Conservation (phyloP, 2,329 filamentous ascomycete genomes). For the Paecilomyces dactylethromorphus region DNA sequence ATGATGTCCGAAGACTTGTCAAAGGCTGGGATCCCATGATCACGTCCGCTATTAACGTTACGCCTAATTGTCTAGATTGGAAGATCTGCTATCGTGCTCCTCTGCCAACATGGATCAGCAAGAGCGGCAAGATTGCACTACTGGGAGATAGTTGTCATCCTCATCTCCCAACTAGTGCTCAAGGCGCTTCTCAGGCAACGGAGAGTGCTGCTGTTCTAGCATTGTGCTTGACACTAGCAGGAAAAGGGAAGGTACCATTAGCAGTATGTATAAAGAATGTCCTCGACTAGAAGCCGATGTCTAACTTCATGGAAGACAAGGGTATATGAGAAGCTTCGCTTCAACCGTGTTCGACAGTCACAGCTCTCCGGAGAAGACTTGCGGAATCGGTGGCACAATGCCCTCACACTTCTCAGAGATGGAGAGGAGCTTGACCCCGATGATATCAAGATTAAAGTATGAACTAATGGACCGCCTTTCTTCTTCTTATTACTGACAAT, state of each 20-base stretch:
- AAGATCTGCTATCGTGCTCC: slow-evolving; percentile 8
- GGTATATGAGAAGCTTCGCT: slow-evolving; percentile 16
- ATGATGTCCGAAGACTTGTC: slow-evolving; percentile 5
- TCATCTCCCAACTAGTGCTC: neutral
- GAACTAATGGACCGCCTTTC: neutral
- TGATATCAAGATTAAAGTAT: slow-evolving; percentile 36
- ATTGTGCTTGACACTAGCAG: slow-evolving; percentile 6
- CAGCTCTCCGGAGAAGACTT: slow-evolving; percentile 16
- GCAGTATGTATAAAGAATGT: slow-evolving; percentile 9
- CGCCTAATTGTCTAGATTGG: slow-evolving; percentile 10
- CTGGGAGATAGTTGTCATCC: neutral
- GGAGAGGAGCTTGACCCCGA: slow-evolving; percentile 39
- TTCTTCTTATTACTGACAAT: neutral
- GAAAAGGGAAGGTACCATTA: slow-evolving; percentile 5
- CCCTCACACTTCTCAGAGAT: slow-evolving; percentile 5
- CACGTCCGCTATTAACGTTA: slow-evolving; percentile 14
- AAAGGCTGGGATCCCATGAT: slow-evolving; percentile 11
- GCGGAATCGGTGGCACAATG: slow-evolving; percentile 18
- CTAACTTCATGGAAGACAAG: slow-evolving; percentile 6
- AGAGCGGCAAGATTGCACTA: neutral
- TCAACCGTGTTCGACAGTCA: slow-evolving; percentile 15
- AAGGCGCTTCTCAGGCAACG: neutral
- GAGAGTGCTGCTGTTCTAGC: slow-evolving; percentile 1
- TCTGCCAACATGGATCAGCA: neutral
- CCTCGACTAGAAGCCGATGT: neutral